Conservation (phyloP, 257 asterid species). For the Gynochthodes officinalis region DNA sequence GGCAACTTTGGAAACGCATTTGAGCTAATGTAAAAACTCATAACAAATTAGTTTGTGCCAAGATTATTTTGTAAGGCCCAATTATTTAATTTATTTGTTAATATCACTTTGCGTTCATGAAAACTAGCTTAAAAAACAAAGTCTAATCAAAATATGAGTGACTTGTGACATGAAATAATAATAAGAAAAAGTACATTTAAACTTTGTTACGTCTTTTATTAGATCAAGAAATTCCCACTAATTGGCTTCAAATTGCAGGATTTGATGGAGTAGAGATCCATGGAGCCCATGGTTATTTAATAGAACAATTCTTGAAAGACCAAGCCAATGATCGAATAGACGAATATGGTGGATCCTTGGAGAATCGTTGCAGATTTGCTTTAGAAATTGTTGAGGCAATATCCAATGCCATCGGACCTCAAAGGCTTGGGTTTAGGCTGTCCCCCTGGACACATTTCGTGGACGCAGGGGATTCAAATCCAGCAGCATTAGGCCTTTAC, state of each 20-base stretch:
- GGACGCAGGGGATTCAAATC: conserved; percentile 55
- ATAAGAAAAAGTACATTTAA: too few relatives aligned
- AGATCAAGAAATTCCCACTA: too few relatives aligned
- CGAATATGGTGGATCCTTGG: conserved; percentile 58
- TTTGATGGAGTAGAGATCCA: conserved; percentile 81
- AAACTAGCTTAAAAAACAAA: too few relatives aligned
- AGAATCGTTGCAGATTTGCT: conserved; percentile 63
- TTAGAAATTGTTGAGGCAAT: conserved; percentile 54
- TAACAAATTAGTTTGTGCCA: too few relatives aligned
- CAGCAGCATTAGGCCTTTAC: conserved; percentile 52
- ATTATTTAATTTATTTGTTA: too few relatives aligned
- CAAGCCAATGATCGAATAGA: conserved; percentile 59
- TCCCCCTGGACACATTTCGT: conserved; percentile 45
- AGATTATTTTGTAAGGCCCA: too few relatives aligned
- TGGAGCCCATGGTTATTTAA: conserved; percentile 63
- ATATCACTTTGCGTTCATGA: too few relatives aligned
- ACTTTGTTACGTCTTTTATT: too few relatives aligned
- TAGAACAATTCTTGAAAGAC: conserved; percentile 78
- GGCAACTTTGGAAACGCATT: too few relatives aligned
- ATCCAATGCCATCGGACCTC: conserved; percentile 42
- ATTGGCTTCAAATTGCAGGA: conserved; percentile 45
- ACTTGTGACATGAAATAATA: too few relatives aligned
- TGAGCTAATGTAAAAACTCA: too few relatives aligned
- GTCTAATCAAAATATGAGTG: too few relatives aligned
- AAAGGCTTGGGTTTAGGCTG: conserved; percentile 59